Evolutionary conservation across 2,329 filamentous ascomycete species (phyloP).

Genomic region (Fusarium sp.): DNA sequence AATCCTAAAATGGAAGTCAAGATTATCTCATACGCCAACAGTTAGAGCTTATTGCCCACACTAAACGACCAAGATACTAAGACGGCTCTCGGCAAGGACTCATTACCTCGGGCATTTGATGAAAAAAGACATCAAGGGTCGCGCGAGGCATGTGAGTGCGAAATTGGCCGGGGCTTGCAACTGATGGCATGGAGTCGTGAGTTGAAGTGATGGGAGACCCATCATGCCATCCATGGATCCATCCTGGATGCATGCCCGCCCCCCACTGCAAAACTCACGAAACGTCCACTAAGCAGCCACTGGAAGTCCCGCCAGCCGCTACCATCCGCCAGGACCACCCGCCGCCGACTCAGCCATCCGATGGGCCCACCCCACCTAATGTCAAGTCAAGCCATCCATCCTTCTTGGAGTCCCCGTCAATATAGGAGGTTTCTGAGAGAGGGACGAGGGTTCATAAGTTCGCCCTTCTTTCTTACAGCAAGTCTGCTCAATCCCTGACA

Average conservation of each 20-base stretch:
- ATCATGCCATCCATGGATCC: not conserved
- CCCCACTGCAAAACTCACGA: slow-evolving; percentile 14
- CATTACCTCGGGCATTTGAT: not conserved
- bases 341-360: slow-evolving; percentile 30
- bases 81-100: not conserved
- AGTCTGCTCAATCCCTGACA: slow-evolving; percentile 9
- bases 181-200: slow-evolving; percentile 8
- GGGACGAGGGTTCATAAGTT: slow-evolving; percentile 28
- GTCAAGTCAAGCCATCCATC: slow-evolving; percentile 21
- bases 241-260: not conserved
- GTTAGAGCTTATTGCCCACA: not conserved
- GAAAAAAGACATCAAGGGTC: slow-evolving; percentile 15
- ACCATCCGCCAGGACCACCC: slow-evolving; percentile 28
- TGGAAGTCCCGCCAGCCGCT: slow-evolving; percentile 23
- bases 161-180: slow-evolving; percentile 22
- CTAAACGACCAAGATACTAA: slow-evolving; percentile 13
- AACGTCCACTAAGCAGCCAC: slow-evolving; percentile 12
- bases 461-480: slow-evolving; percentile 13
- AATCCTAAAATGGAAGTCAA: not conserved
- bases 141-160: slow-evolving; percentile 32
- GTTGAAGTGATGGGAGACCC: not conserved
- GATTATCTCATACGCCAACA: not conserved
- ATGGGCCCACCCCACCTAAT: slow-evolving; percentile 30
- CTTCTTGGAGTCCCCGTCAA: slow-evolving; percentile 23
- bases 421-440: slow-evolving; percentile 35